Percentiles rank a stretch among this genome's conserved stretches.
Evolutionary conservation across 495 filamentous ascomycete species (phyloP).

Genomic region (Glonium stellatum): DNA sequence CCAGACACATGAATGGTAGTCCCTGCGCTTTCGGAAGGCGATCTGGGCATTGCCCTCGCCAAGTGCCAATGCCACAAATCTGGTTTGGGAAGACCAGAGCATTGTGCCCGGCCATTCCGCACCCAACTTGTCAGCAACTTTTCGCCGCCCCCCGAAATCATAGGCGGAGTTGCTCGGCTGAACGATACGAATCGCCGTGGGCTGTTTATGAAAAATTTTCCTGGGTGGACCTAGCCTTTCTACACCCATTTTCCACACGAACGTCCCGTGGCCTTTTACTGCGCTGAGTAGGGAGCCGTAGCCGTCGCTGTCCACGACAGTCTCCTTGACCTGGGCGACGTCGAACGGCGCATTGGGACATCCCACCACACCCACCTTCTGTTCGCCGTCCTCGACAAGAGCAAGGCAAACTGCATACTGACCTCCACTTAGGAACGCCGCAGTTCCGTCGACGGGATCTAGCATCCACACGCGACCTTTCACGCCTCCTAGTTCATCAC

Average conservation of each 20-base stretch:
- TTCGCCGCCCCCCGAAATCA: too few relatives aligned
- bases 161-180: too few relatives aligned
- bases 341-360: conserved; percentile 52
- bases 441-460: conserved; percentile 68
- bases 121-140: too few relatives aligned
- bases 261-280: conserved; percentile 50
- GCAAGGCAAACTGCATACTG: conserved; percentile 61
- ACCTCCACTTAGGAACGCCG: conserved; percentile 54
- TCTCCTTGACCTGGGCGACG: conserved; percentile 42
- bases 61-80: too few relatives aligned
- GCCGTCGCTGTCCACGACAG: conserved; percentile 44
- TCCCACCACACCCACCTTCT: conserved; percentile 47
- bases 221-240: conserved; percentile 34
- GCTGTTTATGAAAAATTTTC: too few relatives aligned
- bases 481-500: conserved; percentile 37
- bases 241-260: conserved; percentile 42
- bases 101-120: too few relatives aligned
- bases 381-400: conserved; percentile 43
- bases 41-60: too few relatives aligned
- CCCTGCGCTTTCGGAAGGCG: too few relatives aligned
- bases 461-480: conserved; percentile 49
- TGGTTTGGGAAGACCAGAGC: too few relatives aligned
- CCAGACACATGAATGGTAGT: too few relatives aligned
- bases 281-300: conserved; percentile 52
- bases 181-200: too few relatives aligned